Base-by-base conservation (phyloP, 192 early-diverging fungal genomes). In the Coemansia sp. region DNA sequence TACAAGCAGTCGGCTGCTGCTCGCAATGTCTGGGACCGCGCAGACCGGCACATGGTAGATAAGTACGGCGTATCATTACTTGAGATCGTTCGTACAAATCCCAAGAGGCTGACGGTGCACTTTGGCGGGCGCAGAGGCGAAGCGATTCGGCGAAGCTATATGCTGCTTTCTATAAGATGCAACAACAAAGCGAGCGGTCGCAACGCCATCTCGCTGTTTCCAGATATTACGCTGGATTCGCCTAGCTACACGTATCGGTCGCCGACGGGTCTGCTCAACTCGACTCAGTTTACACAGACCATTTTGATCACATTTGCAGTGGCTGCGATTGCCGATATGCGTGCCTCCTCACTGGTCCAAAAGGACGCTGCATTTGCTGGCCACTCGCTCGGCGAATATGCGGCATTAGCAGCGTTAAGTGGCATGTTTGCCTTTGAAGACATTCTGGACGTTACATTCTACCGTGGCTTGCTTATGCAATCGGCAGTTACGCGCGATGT, bases 401-500 rank as follows among this genome's bases (percentile, higher is more conserved):
- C 92, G 53, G 94, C 90, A 41, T 80, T 98, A 35, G 87, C 91
- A 4, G 83, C 96, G 15, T 78, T 96, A 50, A 89, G 87, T 61
- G 87, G 91, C 64, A 86, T 95, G 0, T 82, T 98, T 13, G 84
- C 89, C 4, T 82, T 96, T 52, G 91, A 95, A 67, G 85, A 87
- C 22, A 63, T 95, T 10, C 87, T 95, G 44, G 95, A 98, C 70
- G 87, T 95, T 49, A 90, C 91, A 11, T 96, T 98, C 82, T 96
- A 93, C 85, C 90, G 95, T 73, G 95, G 95, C 66, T 90, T 96
- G 89, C 92, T 94, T 10, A 98, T 98, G 95, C 95, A 98, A 85
- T 86, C 90, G 38, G 93, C 94, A 40, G 94, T 96, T 9, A 84
- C 84, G 60, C 91, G 94, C 63, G 93, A 95, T 61, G 68, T 68